Evolutionary conservation across 768 basidiomycete genomes (phyloP).

Genomic region (Mycena chlorophos): DNA sequence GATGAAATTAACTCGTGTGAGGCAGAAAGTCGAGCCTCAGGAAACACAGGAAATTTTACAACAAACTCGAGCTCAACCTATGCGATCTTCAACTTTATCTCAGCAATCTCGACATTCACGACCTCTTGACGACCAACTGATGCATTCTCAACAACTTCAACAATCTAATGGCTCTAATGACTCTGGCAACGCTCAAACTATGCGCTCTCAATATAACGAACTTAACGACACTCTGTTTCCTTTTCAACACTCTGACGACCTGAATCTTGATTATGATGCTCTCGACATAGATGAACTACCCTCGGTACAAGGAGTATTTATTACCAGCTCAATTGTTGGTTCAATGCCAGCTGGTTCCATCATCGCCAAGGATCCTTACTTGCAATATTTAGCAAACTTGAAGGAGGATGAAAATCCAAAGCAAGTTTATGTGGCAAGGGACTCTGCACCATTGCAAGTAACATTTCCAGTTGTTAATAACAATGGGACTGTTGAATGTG

Average conservation of each 20-base stretch:
- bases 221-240: background rate
- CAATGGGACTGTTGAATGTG: conserved; percentile 14
- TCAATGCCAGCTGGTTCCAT: background rate
- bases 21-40: background rate
- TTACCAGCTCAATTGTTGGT: background rate
- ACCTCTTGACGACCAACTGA: no score
- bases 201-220: no score
- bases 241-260: background rate
- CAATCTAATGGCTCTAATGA: no score
- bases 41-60: background rate
- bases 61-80: no score
- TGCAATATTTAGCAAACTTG: background rate
- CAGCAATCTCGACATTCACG: no score
- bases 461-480: conserved; percentile 12
- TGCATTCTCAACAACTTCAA: no score
- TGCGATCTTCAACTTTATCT: no score
- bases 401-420: background rate
- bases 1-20: background rate
- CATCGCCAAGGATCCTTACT: background rate
- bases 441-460: background rate
- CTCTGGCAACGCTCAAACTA: no score
- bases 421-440: background rate
- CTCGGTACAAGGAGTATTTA: background rate
- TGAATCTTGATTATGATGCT: background rate
- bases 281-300: background rate